Percentiles rank a stretch among this genome's conserved stretches.
Evolutionary conservation across 1,284 basidiomycete genomes (phyloP).

Genomic region (Fomes fomentarius): DNA sequence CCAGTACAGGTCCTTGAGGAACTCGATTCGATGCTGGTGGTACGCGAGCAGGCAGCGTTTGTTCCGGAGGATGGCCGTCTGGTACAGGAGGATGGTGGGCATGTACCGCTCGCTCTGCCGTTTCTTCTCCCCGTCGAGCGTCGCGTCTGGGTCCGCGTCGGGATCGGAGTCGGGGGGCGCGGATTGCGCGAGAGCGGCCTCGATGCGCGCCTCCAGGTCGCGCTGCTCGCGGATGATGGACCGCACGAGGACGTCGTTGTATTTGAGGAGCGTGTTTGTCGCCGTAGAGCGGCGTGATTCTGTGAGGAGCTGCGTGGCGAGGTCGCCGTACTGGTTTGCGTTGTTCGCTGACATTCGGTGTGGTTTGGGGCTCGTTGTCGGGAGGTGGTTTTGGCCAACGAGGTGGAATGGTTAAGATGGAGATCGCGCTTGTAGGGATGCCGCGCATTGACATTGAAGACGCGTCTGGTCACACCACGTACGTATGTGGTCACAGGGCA

Average conservation of each 20-base stretch:
- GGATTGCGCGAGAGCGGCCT: slow-evolving; percentile 45
- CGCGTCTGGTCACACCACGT: slow-evolving; percentile 17
- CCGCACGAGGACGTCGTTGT: slow-evolving; percentile 89
- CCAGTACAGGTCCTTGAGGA: slow-evolving; percentile 89
- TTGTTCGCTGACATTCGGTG: slow-evolving; percentile 22
- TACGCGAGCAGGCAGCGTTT: slow-evolving; percentile 95
- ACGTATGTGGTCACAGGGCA: neutral
- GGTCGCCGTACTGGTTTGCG: slow-evolving; percentile 74
- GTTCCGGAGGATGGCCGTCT: slow-evolving; percentile 88
- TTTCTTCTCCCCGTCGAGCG: slow-evolving; percentile 1
- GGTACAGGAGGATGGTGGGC: slow-evolving; percentile 82
- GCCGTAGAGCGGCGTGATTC: slow-evolving; percentile 85
- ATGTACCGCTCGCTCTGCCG: slow-evolving; percentile 39
- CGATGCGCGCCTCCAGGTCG: slow-evolving; percentile 74
- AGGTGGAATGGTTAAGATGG: too few species aligned
- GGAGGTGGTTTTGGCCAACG: too few species aligned
- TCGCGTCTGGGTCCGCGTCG: slow-evolving; percentile 31
- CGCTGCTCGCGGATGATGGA: slow-evolving; percentile 90
- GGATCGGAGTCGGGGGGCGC: slow-evolving; percentile 42
- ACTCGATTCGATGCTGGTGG: slow-evolving; percentile 82
- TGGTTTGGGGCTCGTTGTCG: neutral
- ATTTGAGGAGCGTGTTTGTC: slow-evolving; percentile 86
- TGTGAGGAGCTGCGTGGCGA: slow-evolving; percentile 84
- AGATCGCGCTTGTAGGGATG: too few species aligned
- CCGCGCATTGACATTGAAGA: too few species aligned